Evolutionary conservation across 2,329 filamentous ascomycete species (phyloP).

Genomic region (Stagonosporopsis vannaccii): DNA sequence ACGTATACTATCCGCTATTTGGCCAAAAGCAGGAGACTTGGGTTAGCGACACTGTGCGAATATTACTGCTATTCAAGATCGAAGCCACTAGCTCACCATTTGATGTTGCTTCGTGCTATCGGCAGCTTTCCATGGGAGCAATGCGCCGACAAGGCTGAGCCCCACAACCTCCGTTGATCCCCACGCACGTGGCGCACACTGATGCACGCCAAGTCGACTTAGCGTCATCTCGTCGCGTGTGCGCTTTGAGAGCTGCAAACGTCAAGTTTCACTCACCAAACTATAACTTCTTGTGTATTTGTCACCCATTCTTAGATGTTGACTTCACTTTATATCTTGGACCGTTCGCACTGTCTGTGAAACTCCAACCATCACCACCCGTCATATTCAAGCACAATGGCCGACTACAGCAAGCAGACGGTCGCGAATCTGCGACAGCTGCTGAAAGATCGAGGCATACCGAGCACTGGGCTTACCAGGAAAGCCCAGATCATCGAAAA

Average conservation of each 20-base stretch:
- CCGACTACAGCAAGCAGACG: slow-evolving; percentile 57
- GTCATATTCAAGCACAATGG: slow-evolving; percentile 28
- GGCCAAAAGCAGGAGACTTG: slow-evolving; percentile 22
- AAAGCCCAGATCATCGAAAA: slow-evolving; percentile 59
- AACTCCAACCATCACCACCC: background rate
- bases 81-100: background rate
- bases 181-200: slow-evolving; percentile 11
- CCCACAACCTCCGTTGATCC: slow-evolving; percentile 14
- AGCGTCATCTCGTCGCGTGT: slow-evolving; percentile 14
- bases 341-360: background rate
- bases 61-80: slow-evolving; percentile 7
- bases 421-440: slow-evolving; percentile 56
- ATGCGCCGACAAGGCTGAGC: slow-evolving; percentile 15
- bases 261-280: background rate
- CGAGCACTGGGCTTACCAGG: slow-evolving; percentile 54
- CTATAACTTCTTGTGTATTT: background rate
- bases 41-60: slow-evolving; percentile 20
- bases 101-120: background rate
- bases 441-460: slow-evolving; percentile 56
- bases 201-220: slow-evolving; percentile 17
- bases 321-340: background rate
- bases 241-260: slow-evolving; percentile 12
- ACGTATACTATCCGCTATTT: slow-evolving; percentile 17
- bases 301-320: background rate
- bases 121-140: background rate